A percentile compares a stretch with the other conserved stretches of the same genome.
Evolutionary conservation across 805 yeast genomes (phyloP).

Genomic region (Ogataea pignaliae): DNA sequence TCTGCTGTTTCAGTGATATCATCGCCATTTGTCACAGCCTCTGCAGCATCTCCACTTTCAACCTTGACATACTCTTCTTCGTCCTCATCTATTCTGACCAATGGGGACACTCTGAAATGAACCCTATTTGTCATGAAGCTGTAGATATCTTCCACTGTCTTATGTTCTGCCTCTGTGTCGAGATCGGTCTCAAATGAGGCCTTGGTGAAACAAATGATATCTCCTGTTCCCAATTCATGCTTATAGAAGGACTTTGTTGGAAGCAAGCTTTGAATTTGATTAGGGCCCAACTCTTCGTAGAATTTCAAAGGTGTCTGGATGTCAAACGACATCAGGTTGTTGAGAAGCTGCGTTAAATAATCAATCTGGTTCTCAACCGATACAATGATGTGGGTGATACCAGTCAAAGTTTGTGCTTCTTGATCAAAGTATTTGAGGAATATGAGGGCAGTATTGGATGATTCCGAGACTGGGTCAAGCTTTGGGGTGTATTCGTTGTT

Average conservation of each 20-base stretch:
- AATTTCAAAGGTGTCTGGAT: conserved; percentile 33
- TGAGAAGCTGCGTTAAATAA: conserved; percentile 37
- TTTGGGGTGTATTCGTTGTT: conserved; percentile 15
- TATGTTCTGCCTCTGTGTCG: conserved; percentile 15
- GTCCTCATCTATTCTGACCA: conserved; percentile 36
- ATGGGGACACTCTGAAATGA: conserved; percentile 50
- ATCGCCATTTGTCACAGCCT: conserved; percentile 1
- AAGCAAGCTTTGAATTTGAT: conserved; percentile 43
- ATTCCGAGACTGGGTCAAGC: conserved; percentile 19
- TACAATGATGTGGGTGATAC: conserved; percentile 58
- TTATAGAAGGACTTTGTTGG: conserved; percentile 42
- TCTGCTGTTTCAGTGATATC: conserved; percentile 7
- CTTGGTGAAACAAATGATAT: conserved; percentile 43
- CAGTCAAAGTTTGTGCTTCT: conserved; percentile 47
- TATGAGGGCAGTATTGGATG: conserved; percentile 18
- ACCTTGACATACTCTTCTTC: conserved; percentile 47
- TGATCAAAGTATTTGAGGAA: conserved; percentile 37
- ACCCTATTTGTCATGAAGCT: conserved; percentile 55
- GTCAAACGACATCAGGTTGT: conserved; percentile 36
- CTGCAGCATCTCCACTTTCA: conserved; percentile 17
- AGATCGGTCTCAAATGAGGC: conserved; percentile 9
- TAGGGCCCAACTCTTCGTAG: conserved; percentile 60
- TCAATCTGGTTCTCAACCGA: conserved; percentile 42
- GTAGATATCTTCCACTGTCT: conserved; percentile 44
- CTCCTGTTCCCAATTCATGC: conserved; percentile 63